Base-by-base conservation (phyloP, 2,329 filamentous ascomycete genomes). In the Aspergillus fumigatus region DNA sequence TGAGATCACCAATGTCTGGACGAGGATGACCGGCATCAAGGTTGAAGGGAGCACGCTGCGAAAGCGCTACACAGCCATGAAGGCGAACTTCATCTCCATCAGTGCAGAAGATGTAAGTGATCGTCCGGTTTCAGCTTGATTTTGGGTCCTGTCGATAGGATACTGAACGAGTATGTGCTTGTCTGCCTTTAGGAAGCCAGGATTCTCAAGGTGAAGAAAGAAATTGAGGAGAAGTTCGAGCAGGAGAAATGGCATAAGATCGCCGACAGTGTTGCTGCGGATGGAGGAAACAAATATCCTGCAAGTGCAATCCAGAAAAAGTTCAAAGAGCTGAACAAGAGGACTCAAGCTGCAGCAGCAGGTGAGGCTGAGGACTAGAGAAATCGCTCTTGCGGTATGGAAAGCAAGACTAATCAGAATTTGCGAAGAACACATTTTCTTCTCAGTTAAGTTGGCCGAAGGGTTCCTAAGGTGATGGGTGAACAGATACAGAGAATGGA, bases 201-300 rank as follows among this genome's bases (percentile, higher is more conserved):
- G 8, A 56, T 78, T 23, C 51, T 77, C 3, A 58, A 70, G 41
- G 61, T 65, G 23, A 78, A 77, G 57, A 69, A 68, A 47, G 68
- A 74, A 11, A 62, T 77, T 23, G 76, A 78, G 54, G 68, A 69
- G 4, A 68, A 68, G 45, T 75, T 76, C 51, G 71, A 75, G 51
- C 58, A 53, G 25, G 68, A 72, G 41, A 77, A 77, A 55, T 78
- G 75, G 76, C 56, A 60, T 8, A 59, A 68, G 38, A 72, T 79
- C 38, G 64, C 72, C 0, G 63, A 70, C 11, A 57, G 62, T 7
- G 65, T 77, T 53, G 64, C 64, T 23, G 58, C 62, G 7, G 63
- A 63, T 25, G 67, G 69, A 3, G 73, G 73, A 1, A 61, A 60
- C 14, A 65, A 64, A 26, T 77, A 76, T 53, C 63, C 73, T 38